Percentiles rank a stretch among this genome's conserved stretches.
phyloP scores from a whole-genome alignment of 2,329 filamentous ascomycete genomes.

The Chaetomium strumarium region DNA sequence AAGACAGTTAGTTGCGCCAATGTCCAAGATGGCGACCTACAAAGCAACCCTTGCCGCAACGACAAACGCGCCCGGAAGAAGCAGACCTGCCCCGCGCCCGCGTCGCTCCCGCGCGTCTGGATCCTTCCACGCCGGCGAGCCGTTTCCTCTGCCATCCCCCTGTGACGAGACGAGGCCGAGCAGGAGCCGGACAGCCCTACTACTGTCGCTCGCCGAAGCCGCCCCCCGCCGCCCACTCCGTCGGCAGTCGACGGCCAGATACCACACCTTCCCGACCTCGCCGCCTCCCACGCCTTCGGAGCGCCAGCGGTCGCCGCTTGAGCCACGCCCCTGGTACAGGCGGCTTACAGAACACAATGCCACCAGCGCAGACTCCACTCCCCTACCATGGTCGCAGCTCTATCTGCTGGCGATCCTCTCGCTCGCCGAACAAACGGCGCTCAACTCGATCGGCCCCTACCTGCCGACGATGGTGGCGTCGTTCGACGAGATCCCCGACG shows the following conservation, averaged over 20 bases:
- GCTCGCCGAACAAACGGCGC: conserved; percentile 87
- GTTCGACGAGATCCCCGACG: conserved; percentile 71
- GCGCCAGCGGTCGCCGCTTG: conserved; percentile 13
- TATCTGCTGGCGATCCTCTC: conserved; percentile 81
- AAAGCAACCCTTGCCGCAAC: conserved; percentile 12
- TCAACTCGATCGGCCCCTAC: conserved; percentile 95
- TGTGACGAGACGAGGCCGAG: conserved; percentile 21
- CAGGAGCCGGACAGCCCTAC: conserved; percentile 16
- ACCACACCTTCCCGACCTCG: conserved; percentile 75
- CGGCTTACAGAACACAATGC: conserved; percentile 21
- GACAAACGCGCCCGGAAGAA: background rate
- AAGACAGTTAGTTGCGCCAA: background rate
- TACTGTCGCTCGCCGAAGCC: conserved; percentile 16
- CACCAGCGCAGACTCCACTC: conserved; percentile 43
- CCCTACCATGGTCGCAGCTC: conserved; percentile 77
- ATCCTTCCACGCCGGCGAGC: conserved; percentile 48
- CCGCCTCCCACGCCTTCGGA: conserved; percentile 62
- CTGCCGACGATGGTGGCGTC: conserved; percentile 84
- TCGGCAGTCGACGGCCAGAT: conserved; percentile 50
- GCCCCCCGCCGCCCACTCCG: conserved; percentile 27
- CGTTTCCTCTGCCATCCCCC: conserved; percentile 36
- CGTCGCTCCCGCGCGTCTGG: conserved; percentile 34
- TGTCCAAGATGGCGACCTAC: conserved; percentile 12
- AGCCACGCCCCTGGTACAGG: conserved; percentile 29
- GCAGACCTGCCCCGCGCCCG: conserved; percentile 12